Percentiles rank a stretch among this genome's conserved stretches.
These are phyloP conservation scores for Calonectria fujianensis DNA, from an alignment of 2,329 filamentous ascomycete genomes.

Conservation along the genomic window DNA sequence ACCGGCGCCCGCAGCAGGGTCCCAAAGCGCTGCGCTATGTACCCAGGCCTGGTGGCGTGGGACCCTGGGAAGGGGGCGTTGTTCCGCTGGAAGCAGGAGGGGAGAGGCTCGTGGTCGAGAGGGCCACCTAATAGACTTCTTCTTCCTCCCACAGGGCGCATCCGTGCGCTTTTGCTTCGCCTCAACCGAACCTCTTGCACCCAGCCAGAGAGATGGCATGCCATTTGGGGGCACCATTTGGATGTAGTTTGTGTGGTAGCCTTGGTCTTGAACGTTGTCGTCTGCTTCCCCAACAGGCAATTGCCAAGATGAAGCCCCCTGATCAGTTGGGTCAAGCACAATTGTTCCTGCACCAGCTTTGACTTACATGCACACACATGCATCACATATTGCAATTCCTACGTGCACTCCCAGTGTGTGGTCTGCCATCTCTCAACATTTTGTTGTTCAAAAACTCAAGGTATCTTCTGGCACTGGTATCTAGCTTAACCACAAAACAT, in stretches of 20 bases:
- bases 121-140: conserved; percentile 33
- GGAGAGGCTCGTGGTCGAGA: not conserved
- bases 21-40: not conserved
- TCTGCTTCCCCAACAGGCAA: not conserved
- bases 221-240: not conserved
- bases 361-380: not conserved
- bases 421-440: not conserved
- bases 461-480: conserved; percentile 34
- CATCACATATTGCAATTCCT: not conserved
- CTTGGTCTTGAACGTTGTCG: not conserved
- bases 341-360: not conserved
- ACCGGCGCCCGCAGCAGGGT: not conserved
- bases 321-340: not conserved
- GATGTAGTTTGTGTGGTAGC: not conserved
- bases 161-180: conserved; percentile 26
- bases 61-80: no score
- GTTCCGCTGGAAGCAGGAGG: no score
- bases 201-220: not conserved
- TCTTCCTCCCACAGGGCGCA: conserved; percentile 17
- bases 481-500: conserved; percentile 31
- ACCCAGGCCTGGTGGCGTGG: no score
- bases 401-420: not conserved
- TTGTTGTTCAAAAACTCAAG: conserved; percentile 6
- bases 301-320: not conserved
- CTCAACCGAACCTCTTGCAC: not conserved